Base-by-base conservation (phyloP, 495 filamentous ascomycete species). In the Aspergillus coremiiformis region DNA sequence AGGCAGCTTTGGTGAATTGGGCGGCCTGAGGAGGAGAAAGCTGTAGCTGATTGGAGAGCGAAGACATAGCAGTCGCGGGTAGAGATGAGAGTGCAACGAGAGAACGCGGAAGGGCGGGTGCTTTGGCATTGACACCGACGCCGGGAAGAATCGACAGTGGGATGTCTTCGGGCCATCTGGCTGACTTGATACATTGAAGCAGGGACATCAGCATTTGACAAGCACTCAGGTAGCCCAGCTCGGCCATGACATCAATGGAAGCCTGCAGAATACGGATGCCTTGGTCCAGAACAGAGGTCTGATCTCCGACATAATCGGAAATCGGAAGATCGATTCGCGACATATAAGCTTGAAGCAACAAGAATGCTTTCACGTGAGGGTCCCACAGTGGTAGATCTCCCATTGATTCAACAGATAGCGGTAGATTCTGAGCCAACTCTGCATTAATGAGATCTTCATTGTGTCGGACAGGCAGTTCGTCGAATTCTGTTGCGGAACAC, bases 401-500 rank as follows among this genome's bases (percentile, higher is more conserved):
- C 62, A 95, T 85, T 8, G 74, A 68, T 17, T 87, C 79, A 26
- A 67, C 83, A 15, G 77, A 73, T 23, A 90, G 64, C 0, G 87
- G 87, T 0, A 97, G 74, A 54, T 88, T 86, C 33, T 82, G 83
- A 2, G 90, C 87, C 3, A 99, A 75, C 61, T 97, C 91, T 0
- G 82, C 84, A 64, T 99, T 99, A 75, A 99, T 91, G 30, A 99
- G 83, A 67, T 99, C 93, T 69, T 99, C 93, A 66, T 99, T 99
- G 69, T 99, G 93, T 4, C 93, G 86, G n/a, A 97, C 94, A 0
- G 93, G 93, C 10, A 99, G 82, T 65, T 99, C 93, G 63, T 96
- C 90, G 66, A 96, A 99, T 72, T 99, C 93, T 12, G 85, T 90
- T 8, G 93, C 94, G 44, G 81, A 80, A 52, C 83, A 93, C 84